These are phyloP conservation scores for Pachysolen tannophilus DNA, from an alignment of 805 yeast genomes.

Conservation along the genomic window DNA sequence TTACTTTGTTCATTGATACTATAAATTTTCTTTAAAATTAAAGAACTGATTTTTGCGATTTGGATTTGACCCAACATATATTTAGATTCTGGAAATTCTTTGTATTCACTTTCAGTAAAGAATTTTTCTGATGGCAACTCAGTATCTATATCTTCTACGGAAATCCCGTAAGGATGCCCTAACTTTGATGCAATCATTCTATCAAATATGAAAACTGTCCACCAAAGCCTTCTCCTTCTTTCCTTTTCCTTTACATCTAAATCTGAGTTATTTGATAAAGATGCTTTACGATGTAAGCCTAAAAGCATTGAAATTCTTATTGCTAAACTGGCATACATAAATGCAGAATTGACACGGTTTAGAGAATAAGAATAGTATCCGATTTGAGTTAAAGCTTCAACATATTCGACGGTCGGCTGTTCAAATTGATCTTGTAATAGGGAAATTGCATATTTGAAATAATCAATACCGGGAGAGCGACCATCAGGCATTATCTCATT, in stretches of 20 bases:
- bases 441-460: constrained; percentile 3
- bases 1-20: constrained; percentile 3
- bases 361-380: constrained; percentile 7
- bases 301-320: constrained; percentile 3
- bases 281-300: constrained; percentile 8
- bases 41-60: constrained; percentile 4
- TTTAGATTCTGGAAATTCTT: constrained; percentile 8
- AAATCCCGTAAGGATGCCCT: constrained; percentile 69
- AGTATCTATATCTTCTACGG: constrained; percentile 75
- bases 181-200: constrained; percentile 81
- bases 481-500: neutral
- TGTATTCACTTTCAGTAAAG: constrained; percentile 4
- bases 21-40: constrained; percentile 7
- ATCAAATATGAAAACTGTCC: constrained; percentile 34
- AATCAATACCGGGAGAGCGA: constrained; percentile 7
- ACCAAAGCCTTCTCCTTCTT: constrained; percentile 32
- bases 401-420: constrained; percentile 4
- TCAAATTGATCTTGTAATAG: constrained; percentile 7
- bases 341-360: constrained; percentile 7
- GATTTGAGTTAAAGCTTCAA: constrained; percentile 8
- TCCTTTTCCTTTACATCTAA: constrained; percentile 20
- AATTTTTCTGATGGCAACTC: constrained; percentile 43
- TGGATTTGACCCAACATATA: constrained; percentile 8
- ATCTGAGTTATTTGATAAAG: constrained; percentile 6
- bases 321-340: constrained; percentile 6